Evolutionary conservation across 257 asterid genomes (phyloP), one percentile per base, ranked within the genome.

Genomic region (Nicotiana benthamiana): DNA sequence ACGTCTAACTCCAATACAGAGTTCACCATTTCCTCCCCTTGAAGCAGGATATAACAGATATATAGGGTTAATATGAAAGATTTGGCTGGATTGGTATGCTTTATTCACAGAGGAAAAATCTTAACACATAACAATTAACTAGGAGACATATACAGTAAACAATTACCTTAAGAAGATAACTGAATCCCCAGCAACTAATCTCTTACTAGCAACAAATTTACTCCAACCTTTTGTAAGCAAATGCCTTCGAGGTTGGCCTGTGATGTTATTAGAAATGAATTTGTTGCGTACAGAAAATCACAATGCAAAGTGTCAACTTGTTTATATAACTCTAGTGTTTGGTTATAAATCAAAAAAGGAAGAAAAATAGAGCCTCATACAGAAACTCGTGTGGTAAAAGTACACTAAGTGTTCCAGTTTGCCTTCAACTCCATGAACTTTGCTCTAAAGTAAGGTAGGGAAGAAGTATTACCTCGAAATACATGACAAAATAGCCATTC

Each of bases 151-250:
- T 24, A 70, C 30, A 70, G 9, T 18, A 54, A 18, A 5, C 61
- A 54, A 74, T 59, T 83, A 92, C 97, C 97, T 90, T 57, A 91
- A 82, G 66, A 92, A 91, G 80, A 91, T 90, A 83, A 91, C 87
- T 56, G 93, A 87, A 75, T 92, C 96, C 7, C 97, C 93, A 34
- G 94, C 89, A 24, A 87, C 91, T 89, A 92, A 86, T 86, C 90
- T 82, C 86, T 92, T 92, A 28, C 92, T 86, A 56, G 91, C 89
- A 36, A 91, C 93, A 82, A 91, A 92, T 7, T 90, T 85, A 83
- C 93, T 89, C 97, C 97, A 92, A 43, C 97, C 97, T 20, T 93
- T 90, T 4, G 97, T 90, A 26, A 92, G 91, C 93, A 90, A 86
- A 84, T 92, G 94, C 87, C 97, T 91, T 63, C 89, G 86, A 68